Evolutionary conservation across 2,329 filamentous ascomycete species (phyloP).

Genomic region (Albophoma yamanashiensis): DNA sequence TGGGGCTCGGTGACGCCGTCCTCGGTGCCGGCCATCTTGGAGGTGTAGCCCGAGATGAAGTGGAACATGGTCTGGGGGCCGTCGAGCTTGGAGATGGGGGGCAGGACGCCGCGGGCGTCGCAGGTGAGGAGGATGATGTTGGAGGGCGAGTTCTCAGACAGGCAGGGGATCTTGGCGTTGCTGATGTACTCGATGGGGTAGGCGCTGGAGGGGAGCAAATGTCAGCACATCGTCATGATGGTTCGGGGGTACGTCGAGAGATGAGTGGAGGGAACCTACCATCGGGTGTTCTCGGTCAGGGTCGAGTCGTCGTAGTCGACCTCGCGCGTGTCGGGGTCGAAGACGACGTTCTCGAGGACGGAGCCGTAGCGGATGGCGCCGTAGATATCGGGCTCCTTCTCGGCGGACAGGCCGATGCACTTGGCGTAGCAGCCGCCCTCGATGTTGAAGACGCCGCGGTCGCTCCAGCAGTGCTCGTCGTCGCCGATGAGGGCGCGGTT

Average conservation of each 20-base stretch:
- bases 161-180: constrained; percentile 97
- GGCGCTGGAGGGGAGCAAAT: constrained; percentile 32
- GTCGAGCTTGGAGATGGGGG: constrained; percentile 94
- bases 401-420: constrained; percentile 90
- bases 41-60: constrained; percentile 99
- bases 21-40: constrained; percentile 99
- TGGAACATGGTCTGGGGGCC: constrained; percentile 98
- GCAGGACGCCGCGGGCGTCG: constrained; percentile 92
- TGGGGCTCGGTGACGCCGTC: constrained; percentile 94
- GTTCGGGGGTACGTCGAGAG: constrained; percentile 4
- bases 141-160: constrained; percentile 75
- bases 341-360: constrained; percentile 97
- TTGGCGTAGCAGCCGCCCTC: constrained; percentile 99
- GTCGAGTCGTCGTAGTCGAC: constrained; percentile 96
- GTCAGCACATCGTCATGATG: too few relatives aligned
- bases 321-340: constrained; percentile 76
- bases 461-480: constrained; percentile 99
- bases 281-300: constrained; percentile 95
- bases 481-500: constrained; percentile 95
- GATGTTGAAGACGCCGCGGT: constrained; percentile 97
- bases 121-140: constrained; percentile 99
- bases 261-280: constrained; percentile 25
- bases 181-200: constrained; percentile 99
- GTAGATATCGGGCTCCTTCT: constrained; percentile 99
- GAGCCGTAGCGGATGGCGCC: constrained; percentile 93